Evolutionary conservation across 768 basidiomycete genomes (phyloP), one percentile per base, ranked within the genome.

Genomic region (Gloeopeniophorella convolvens): DNA sequence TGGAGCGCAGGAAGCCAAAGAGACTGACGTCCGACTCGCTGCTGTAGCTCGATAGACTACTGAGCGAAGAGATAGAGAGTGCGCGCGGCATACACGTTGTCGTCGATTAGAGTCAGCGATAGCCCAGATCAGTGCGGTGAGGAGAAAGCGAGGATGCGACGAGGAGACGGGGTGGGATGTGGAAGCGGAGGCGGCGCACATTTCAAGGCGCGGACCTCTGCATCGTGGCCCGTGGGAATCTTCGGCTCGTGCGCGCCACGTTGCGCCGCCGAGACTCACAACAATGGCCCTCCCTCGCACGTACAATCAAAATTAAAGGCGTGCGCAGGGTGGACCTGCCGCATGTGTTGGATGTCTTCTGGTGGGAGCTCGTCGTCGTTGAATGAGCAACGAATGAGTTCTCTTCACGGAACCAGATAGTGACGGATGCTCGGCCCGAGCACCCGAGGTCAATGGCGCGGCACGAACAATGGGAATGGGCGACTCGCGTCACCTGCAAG

Each of bases 41-140:
- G 31, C 51, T 53, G 45, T 53, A 54, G 47, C 55, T 56, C 20
- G 55, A 56, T 9, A 56, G 34, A 33, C 51, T 54, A 32, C 55
- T 56, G 52, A 56, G 48, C 24, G 55, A 56, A 34, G 51, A 55
- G 8, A 56, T 26, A 4, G 55, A 56, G 45, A 56, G 47, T 27
- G 50, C 31, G 42, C 26, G 42, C 24, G 23, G 39, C 15, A n/a
- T 34, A 46, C 51, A 53, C 51, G 51, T 53, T 53, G 40, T 42
- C n/a, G 20, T 32, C 23, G 45, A 39, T 50, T 33, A 36, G 18
- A 23, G 39, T 26, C 23, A 30, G 33, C 21, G 33, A 34, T 13
- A 27, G 27, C 24, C 34, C 6, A 23, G 28, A 32, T 3, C 23
- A 27, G n/a, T 21, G 31, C 27, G 40, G 28, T 21, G 32, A 51